Percentiles rank a stretch among this genome's conserved stretches.
Conservation (phyloP, 306 rosid species). For the Gynostemma pentaphyllum region DNA sequence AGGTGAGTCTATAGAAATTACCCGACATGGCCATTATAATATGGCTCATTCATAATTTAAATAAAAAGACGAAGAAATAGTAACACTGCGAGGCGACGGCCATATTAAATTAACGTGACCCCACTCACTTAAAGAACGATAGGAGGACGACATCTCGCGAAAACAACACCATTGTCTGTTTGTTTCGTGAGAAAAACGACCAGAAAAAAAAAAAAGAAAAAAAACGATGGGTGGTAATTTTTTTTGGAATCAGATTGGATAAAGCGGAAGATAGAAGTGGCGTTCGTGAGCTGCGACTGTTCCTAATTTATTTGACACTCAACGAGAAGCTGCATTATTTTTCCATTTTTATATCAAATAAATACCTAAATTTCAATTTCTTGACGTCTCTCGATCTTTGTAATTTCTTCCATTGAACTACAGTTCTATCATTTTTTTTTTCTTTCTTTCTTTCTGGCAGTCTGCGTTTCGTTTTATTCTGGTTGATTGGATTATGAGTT, state of each 20-base stretch:
- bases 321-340: too few species aligned
- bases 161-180: neutral
- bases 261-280: conserved; percentile 1
- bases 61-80: too few species aligned
- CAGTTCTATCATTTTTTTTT: neutral
- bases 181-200: neutral
- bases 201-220: neutral
- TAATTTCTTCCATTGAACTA: neutral
- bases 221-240: neutral
- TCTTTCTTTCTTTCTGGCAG: neutral
- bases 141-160: neutral
- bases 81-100: too few species aligned
- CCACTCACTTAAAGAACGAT: too few species aligned
- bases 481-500: neutral
- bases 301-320: too few species aligned
- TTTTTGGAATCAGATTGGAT: neutral
- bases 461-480: neutral
- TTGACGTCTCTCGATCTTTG: neutral
- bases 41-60: too few species aligned
- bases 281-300: too few species aligned
- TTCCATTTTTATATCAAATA: too few species aligned
- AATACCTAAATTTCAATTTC: neutral
- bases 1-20: too few species aligned
- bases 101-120: too few species aligned
- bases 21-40: too few species aligned